Evolutionary conservation across 495 filamentous ascomycete genomes (phyloP).

Genomic region (Pseudevernia furfuracea): DNA sequence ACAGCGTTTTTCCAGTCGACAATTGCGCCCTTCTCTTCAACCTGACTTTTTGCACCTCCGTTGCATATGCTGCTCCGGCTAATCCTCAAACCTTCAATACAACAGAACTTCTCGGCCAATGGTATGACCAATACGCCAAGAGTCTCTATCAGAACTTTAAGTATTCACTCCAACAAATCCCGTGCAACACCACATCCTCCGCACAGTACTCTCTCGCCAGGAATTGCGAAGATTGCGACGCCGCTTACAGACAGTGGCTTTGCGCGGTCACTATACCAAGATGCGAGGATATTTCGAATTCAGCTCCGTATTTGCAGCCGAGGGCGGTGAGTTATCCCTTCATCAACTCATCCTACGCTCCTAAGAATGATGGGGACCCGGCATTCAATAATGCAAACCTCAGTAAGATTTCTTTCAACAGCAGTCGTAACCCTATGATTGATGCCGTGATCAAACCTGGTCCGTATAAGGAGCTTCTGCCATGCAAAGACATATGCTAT

Average conservation of each 20-base stretch:
- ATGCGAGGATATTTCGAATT: constrained; percentile 70
- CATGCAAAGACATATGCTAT: constrained; percentile 79
- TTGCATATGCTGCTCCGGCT: constrained; percentile 83
- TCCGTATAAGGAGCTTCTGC: constrained; percentile 88
- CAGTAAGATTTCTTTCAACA: constrained; percentile 17
- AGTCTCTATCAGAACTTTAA: constrained; percentile 64
- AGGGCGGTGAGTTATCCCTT: constrained; percentile 64
- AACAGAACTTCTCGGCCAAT: constrained; percentile 41
- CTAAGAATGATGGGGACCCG: constrained; percentile 18
- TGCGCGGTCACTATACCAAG: constrained; percentile 88
- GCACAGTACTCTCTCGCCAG: constrained; percentile 73
- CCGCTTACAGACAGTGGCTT: constrained; percentile 86
- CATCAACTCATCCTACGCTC: constrained; percentile 49
- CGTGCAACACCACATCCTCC: constrained; percentile 66
- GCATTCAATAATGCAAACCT: constrained; percentile 21
- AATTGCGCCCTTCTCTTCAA: constrained; percentile 83
- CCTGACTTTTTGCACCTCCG: constrained; percentile 73
- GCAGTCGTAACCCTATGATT: constrained; percentile 62
- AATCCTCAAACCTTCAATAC: constrained; percentile 46
- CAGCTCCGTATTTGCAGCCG: constrained; percentile 48
- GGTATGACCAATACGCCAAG: constrained; percentile 60
- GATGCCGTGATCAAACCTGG: constrained; percentile 67
- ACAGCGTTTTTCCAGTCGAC: constrained; percentile 34
- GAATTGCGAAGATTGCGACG: constrained; percentile 65
- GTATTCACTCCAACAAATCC: constrained; percentile 72